Base-by-base conservation (phyloP, 345 rosid genomes). In the Bruguiera gymnorhiza region DNA sequence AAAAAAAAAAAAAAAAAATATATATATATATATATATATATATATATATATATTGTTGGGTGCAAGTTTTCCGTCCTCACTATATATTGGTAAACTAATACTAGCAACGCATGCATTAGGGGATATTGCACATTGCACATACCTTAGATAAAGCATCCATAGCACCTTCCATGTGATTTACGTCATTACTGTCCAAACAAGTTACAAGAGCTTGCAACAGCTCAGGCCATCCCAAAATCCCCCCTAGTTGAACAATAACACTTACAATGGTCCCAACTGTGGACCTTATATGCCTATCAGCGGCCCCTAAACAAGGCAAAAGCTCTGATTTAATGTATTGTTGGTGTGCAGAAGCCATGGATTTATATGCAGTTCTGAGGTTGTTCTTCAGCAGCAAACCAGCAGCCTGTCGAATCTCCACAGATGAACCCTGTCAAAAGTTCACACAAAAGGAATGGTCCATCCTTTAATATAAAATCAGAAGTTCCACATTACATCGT, bases 101-200 rank as follows among this genome's bases (percentile, higher is more conserved):
- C 37, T 70, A 6, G 27, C 53, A 37, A 32, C 2, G 13, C 59
- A 53, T 30, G 63, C 26, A 34, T 63, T 71, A 6, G 6, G 34
- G 63, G 36, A 74, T 63, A 24, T 24, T 24, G 24, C 24, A 24
- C 24, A 57, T 24, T 55, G 56, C 64, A 50, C 15, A 65, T 79
- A 92, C 98, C 99, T 92, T 96, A 19, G 97, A 92, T 72, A 92
- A 77, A 13, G 98, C 96, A 82, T 96, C 99, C 97, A 92, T 90
- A 3, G 96, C 98, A 64, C 99, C 99, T 82, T 92, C 98, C 97
- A 92, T 96, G 75, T 88, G 98, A 82, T 92, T 83, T 5, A 82
- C 66, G 27, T 90, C 94, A 83, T 89, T 86, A 78, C 98, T 87
- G 63, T 96, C 98, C 83, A 96, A 76, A 77, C 97, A 92, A 76